A percentile compares a stretch with the other conserved stretches of the same genome.
Evolutionary conservation across 805 yeast genomes (phyloP).

Genomic region (Zygoascus bituminiphila): DNA sequence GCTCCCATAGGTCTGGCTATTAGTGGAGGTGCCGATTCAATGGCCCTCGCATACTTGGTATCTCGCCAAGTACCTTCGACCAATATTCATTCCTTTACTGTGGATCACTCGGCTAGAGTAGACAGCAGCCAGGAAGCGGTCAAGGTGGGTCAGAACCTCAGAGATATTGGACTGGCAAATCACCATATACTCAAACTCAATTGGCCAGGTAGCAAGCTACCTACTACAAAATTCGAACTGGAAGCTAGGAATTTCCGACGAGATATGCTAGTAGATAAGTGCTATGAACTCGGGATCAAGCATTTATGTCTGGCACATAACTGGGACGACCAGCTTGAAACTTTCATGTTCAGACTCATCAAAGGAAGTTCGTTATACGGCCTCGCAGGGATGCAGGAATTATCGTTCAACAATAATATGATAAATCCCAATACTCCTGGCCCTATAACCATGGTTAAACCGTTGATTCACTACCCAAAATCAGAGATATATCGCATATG

Average conservation of each 20-base stretch:
- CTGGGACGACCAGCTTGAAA: constrained; percentile 64
- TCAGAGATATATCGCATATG: constrained; percentile 41
- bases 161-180: constrained; percentile 26
- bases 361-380: constrained; percentile 47
- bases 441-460: constrained; percentile 36
- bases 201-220: constrained; percentile 10
- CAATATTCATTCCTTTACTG: constrained; percentile 44
- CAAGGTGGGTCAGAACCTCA: constrained; percentile 24
- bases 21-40: constrained; percentile 79
- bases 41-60: constrained; percentile 53
- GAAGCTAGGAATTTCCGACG: constrained; percentile 53
- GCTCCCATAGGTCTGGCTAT: constrained; percentile 45
- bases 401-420: constrained; percentile 16
- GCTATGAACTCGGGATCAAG: constrained; percentile 30
- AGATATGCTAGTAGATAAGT: constrained; percentile 34
- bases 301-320: constrained; percentile 60
- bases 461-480: constrained; percentile 44
- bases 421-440: constrained; percentile 2
- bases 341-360: constrained; percentile 48
- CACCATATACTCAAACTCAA: constrained; percentile 26
- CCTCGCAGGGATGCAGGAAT: constrained; percentile 44
- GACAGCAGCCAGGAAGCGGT: constrained; percentile 45
- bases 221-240: constrained; percentile 38
- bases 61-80: constrained; percentile 14
- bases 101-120: constrained; percentile 52